Evolutionary conservation across 2,329 filamentous ascomycete species (phyloP).

Genomic region (Pseudopithomyces maydicus): DNA sequence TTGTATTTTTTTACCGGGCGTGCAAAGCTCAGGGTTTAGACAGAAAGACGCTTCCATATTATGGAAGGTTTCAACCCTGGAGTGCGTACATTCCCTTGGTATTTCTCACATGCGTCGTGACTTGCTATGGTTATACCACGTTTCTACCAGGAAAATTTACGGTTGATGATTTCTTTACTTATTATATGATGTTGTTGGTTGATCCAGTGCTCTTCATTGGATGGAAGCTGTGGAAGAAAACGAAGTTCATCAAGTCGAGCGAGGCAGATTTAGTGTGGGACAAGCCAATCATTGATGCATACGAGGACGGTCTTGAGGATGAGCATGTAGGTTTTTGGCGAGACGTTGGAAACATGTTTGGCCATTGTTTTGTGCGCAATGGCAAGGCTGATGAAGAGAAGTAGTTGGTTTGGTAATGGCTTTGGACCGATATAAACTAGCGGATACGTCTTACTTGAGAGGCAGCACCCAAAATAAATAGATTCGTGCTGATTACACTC

Average conservation of each 20-base stretch:
- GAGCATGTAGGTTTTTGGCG: constrained; percentile 33
- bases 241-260: constrained; percentile 50
- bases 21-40: constrained; percentile 50
- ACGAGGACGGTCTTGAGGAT: constrained; percentile 25
- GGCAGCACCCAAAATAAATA: too few relatives aligned
- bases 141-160: constrained; percentile 53
- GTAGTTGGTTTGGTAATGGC: too few relatives aligned
- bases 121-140: constrained; percentile 35
- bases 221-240: constrained; percentile 67
- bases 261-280: constrained; percentile 52
- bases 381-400: constrained; percentile 10
- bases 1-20: constrained; percentile 61
- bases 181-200: constrained; percentile 26
- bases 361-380: constrained; percentile 12
- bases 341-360: constrained; percentile 28
- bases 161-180: constrained; percentile 56
- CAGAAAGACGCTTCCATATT: constrained; percentile 53
- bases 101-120: constrained; percentile 20
- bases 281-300: constrained; percentile 50
- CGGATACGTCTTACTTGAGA: too few relatives aligned
- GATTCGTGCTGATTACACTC: too few relatives aligned
- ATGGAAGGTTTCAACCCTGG: constrained; percentile 39
- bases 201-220: constrained; percentile 53
- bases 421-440: too few relatives aligned
- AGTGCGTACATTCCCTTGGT: constrained; percentile 19